Percentiles rank a stretch among this genome's conserved stretches.
Conservation (phyloP, 2,329 filamentous ascomycete species). For the Diaporthe vexans region DNA sequence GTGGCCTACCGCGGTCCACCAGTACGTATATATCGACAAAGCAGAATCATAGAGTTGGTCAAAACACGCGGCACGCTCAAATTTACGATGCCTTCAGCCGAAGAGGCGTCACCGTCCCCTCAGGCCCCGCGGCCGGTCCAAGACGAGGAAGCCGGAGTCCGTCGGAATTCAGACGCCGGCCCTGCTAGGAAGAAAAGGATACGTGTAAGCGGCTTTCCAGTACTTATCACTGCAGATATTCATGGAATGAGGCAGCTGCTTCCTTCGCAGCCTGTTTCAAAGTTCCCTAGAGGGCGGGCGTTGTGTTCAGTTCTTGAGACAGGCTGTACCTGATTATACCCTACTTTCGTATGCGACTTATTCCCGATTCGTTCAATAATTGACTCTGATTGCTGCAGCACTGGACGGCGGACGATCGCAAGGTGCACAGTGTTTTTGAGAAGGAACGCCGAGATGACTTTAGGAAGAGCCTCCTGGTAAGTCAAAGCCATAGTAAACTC, state of each 20-base stretch:
- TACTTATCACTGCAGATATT: neutral
- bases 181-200: conserved; percentile 1
- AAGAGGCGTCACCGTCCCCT: conserved; percentile 3
- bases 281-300: neutral
- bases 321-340: neutral
- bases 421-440: conserved; percentile 57
- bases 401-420: conserved; percentile 55
- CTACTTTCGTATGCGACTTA: neutral
- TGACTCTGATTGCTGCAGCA: neutral
- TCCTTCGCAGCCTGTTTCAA: too few relatives aligned
- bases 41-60: neutral
- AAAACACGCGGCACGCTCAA: neutral
- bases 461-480: conserved; percentile 54
- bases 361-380: neutral
- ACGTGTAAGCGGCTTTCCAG: neutral
- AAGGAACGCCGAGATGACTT: conserved; percentile 58
- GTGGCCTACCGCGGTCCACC: neutral
- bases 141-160: conserved; percentile 4
- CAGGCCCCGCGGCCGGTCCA: conserved; percentile 3
- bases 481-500: too few relatives aligned
- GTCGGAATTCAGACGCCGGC: neutral
- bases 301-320: neutral
- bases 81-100: neutral
- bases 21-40: neutral
- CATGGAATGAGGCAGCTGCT: neutral